A percentile compares a stretch with the other conserved stretches of the same genome.
These are phyloP conservation scores for Phytophthora sansomeana DNA, from an alignment of 352 stramenopile species.

Conservation along the genomic window DNA sequence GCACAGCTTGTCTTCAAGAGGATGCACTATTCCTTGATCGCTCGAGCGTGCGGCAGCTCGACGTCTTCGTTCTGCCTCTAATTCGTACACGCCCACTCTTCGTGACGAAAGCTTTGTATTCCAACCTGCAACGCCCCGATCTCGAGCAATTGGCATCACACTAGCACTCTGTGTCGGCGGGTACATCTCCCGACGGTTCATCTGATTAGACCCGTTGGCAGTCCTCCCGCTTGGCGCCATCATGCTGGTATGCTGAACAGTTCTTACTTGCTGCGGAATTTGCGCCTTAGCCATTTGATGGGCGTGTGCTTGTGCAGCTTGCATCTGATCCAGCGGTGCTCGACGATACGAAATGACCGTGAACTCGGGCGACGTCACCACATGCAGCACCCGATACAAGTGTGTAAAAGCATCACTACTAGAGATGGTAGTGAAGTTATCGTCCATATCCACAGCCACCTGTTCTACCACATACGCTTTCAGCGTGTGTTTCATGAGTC, in stretches of 20 bases:
- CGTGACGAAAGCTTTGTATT: neutral
- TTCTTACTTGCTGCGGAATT: constrained; percentile 7
- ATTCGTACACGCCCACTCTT: constrained; percentile 2
- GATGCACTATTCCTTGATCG: neutral
- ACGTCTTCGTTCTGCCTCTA: constrained; percentile 20
- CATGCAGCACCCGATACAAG: constrained; percentile 55
- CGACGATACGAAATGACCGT: constrained; percentile 79
- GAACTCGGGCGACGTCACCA: constrained; percentile 67
- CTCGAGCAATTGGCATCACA: constrained; percentile 12
- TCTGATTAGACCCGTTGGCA: neutral
- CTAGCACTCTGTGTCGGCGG: constrained; percentile 5
- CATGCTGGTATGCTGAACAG: neutral
- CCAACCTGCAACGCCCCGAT: neutral
- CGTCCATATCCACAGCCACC: constrained; percentile 44
- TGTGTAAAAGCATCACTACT: constrained; percentile 29
- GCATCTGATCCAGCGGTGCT: constrained; percentile 41
- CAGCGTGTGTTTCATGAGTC: constrained; percentile 75
- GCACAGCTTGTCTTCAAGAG: constrained; percentile 57
- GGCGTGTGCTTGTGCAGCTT: constrained; percentile 24
- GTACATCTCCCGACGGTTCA: neutral
- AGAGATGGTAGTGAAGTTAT: constrained; percentile 37
- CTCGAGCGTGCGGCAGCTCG: neutral
- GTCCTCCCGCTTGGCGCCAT: neutral
- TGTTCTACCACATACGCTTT: constrained; percentile 65
- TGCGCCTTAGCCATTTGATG: constrained; percentile 11